Conservation (phyloP, 2,329 filamentous ascomycete species). For the Tolypocladium cylindrosporum region DNA sequence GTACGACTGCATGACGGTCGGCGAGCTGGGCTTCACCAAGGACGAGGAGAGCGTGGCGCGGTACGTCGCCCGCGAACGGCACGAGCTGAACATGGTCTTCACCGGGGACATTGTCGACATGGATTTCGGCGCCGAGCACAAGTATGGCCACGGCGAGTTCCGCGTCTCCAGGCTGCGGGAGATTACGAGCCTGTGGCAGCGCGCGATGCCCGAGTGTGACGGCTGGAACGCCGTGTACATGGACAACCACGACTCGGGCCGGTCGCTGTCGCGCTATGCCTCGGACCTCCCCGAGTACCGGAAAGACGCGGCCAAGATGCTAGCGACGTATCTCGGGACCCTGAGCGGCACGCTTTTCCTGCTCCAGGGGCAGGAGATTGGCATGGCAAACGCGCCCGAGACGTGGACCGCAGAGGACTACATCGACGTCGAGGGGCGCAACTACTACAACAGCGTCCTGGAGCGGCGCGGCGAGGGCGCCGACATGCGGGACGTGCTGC, state of each 20-base stretch:
- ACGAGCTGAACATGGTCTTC: conserved; percentile 16
- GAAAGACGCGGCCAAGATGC: conserved; percentile 32
- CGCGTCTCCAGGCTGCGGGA: conserved; percentile 22
- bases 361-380: conserved; percentile 43
- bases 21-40: conserved; percentile 15
- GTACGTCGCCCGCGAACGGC: conserved; percentile 36
- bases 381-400: conserved; percentile 34
- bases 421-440: conserved; percentile 31
- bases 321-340: conserved; percentile 28
- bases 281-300: conserved; percentile 18
- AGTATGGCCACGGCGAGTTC: conserved; percentile 31
- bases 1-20: conserved; percentile 45
- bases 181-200: conserved; percentile 26
- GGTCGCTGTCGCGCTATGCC: conserved; percentile 9
- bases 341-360: conserved; percentile 36
- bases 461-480: conserved; percentile 8
- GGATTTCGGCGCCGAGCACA: conserved; percentile 19
- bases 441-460: conserved; percentile 22
- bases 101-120: conserved; percentile 15
- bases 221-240: conserved; percentile 42
- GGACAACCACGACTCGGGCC: conserved; percentile 46
- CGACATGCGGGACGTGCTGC: conserved; percentile 25
- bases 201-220: conserved; percentile 22
- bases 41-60: conserved; percentile 32
- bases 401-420: conserved; percentile 32